Evolutionary conservation across 2,329 filamentous ascomycete genomes (phyloP).

Genomic region (Exserohilum turcica): DNA sequence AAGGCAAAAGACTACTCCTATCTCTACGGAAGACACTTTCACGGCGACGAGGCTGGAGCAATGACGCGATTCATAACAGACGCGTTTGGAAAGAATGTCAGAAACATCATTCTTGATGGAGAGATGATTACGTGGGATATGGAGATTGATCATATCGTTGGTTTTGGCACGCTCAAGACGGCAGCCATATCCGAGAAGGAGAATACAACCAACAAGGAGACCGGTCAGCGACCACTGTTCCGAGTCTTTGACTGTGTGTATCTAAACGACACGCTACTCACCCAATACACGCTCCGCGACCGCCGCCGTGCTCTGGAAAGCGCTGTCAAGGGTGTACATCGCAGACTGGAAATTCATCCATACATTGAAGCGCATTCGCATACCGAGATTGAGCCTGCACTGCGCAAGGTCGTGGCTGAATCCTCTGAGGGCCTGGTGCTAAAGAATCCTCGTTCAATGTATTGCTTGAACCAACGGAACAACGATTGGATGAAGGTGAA

Average conservation of each 20-base stretch:
- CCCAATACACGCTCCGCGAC: conserved; percentile 81
- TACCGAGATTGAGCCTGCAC: conserved; percentile 75
- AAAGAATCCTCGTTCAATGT: conserved; percentile 89
- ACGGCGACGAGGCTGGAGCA: conserved; percentile 71
- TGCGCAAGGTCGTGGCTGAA: conserved; percentile 83
- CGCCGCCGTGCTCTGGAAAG: conserved; percentile 75
- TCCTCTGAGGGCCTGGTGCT: conserved; percentile 88
- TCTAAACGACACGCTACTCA: conserved; percentile 79
- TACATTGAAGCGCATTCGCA: conserved; percentile 69
- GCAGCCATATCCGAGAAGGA: conserved; percentile 80
- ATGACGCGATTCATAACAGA: conserved; percentile 78
- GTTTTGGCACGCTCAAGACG: conserved; percentile 92
- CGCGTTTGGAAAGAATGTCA: conserved; percentile 77
- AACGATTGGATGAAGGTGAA: conserved; percentile 99
- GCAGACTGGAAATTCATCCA: conserved; percentile 81
- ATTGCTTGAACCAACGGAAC: conserved; percentile 85
- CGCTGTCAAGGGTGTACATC: conserved; percentile 70
- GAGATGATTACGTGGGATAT: conserved; percentile 99
- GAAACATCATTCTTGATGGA: conserved; percentile 89
- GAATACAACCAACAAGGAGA: conserved; percentile 64
- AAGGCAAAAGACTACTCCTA: conserved; percentile 97
- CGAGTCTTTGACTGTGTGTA: conserved; percentile 90
- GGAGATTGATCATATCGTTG: conserved; percentile 78
- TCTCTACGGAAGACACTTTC: conserved; percentile 79
- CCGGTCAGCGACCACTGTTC: conserved; percentile 75